Base-by-base conservation (phyloP, 495 filamentous ascomycete species). In the Choiromyces venosus region DNA sequence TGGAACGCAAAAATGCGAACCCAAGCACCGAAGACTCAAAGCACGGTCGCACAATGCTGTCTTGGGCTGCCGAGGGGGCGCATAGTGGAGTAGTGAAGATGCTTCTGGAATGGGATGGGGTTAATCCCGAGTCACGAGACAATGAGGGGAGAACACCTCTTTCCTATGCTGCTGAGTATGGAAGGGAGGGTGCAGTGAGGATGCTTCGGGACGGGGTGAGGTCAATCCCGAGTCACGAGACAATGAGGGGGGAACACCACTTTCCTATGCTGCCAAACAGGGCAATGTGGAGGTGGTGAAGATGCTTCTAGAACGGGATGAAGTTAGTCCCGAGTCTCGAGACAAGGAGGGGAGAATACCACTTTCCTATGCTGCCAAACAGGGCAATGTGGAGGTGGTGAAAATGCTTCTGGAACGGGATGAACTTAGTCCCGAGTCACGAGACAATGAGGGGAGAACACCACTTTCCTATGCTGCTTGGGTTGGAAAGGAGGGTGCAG, bases 381-480 rank as follows among this genome's bases (percentile, higher is more conserved):
- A 71, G 21, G 84, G 83, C 4, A 75, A 85, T 69, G 75, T 81
- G 44, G 81, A 66, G 14, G 72, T 86, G 70, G 85, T 76, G 1
- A 36, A 35, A 61, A 16, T 69, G 12, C 65, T 72, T 42, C 19
- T 74, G 1, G 69, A 39, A 3, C 72, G 25, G 18, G 36, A 66
- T 37, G 72, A 66, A 18, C 69, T 74, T 12, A 25, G 71, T 25
- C 35, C 37, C 29, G 72, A 81, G 21, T 36, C 70, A 0, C 61
- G 37, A 37, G 65, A 75, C 64, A 70, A n/a, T 9, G 56, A 71
- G 33, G 71, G 75, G n/a, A n/a, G n/a, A 19, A 72, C 72, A 52
- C 77, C 79, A 33, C 71, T 82, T 6, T 74, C 40, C 9, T 71
- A 56, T n/a, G 82, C 82, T 4, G 81, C 82, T 33, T 65, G 75